Conservation (phyloP, 2,329 filamentous ascomycete genomes). For the Hymenoscyphus repandus region DNA sequence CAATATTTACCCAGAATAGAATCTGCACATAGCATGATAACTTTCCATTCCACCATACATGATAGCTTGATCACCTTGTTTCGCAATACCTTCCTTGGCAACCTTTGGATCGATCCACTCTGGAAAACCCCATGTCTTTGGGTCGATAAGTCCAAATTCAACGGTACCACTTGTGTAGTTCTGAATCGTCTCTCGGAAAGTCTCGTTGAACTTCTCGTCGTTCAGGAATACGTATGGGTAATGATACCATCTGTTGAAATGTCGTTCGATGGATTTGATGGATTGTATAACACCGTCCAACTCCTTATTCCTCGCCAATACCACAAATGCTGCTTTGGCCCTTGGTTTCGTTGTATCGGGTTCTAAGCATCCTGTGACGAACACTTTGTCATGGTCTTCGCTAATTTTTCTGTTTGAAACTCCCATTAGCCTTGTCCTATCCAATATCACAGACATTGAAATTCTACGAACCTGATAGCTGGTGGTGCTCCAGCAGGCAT, state of each 20-base stretch:
- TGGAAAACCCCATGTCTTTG: slow-evolving; percentile 91
- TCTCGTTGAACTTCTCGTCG: slow-evolving; percentile 92
- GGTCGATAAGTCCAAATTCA: slow-evolving; percentile 90
- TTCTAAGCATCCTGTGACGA: slow-evolving; percentile 82
- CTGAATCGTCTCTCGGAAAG: slow-evolving; percentile 79
- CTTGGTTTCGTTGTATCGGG: slow-evolving; percentile 72
- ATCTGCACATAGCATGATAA: slow-evolving; percentile 98
- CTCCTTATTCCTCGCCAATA: slow-evolving; percentile 93
- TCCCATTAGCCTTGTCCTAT: slow-evolving; percentile 13
- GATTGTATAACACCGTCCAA: slow-evolving; percentile 94
- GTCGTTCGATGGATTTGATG: slow-evolving; percentile 93
- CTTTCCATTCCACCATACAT: slow-evolving; percentile 99
- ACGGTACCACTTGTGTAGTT: slow-evolving; percentile 86
- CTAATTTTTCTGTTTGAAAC: slow-evolving; percentile 72
- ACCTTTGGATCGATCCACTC: slow-evolving; percentile 95
- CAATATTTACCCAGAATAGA: slow-evolving; percentile 82
- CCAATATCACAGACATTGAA: background rate
- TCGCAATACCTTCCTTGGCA: slow-evolving; percentile 90
- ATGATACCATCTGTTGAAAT: slow-evolving; percentile 98
- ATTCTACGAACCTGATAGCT: slow-evolving; percentile 67
- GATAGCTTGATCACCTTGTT: slow-evolving; percentile 94
- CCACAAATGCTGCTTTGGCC: slow-evolving; percentile 93
- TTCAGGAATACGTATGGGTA: slow-evolving; percentile 99
- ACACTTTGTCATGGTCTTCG: slow-evolving; percentile 95
- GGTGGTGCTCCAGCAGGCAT: slow-evolving; percentile 86